Evolutionary conservation across 75 land plant genomes (phyloP).

Genomic region (Larix kaempferi): DNA sequence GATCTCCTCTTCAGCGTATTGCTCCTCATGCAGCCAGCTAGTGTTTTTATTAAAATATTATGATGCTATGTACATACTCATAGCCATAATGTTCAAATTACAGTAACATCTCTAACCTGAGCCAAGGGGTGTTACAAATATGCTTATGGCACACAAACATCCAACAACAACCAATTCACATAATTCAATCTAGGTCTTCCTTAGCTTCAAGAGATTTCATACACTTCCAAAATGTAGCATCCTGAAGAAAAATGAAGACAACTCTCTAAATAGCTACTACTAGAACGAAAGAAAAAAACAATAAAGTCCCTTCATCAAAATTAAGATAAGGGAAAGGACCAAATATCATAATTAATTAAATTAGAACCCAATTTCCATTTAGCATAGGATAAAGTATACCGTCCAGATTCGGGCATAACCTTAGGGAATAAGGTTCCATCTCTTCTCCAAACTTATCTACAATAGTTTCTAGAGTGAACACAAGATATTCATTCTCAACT

Average conservation of each 20-base stretch:
- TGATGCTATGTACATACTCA: too few species aligned
- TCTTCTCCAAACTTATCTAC: constrained; percentile 99
- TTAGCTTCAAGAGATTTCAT: constrained; percentile 85
- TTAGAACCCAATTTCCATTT: not conserved
- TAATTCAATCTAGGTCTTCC: constrained; percentile 93
- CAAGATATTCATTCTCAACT: constrained; percentile 98
- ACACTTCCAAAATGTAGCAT: constrained; percentile 97
- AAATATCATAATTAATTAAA: not conserved
- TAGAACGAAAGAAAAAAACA: not conserved
- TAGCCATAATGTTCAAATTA: too few species aligned
- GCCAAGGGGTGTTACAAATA: too few species aligned
- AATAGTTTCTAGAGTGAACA: constrained; percentile 96
- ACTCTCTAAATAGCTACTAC: not conserved
- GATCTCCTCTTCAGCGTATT: too few species aligned
- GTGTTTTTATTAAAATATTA: too few species aligned
- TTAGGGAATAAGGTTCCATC: constrained; percentile 99
- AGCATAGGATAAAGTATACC: not conserved
- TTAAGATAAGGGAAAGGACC: not conserved
- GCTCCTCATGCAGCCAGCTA: too few species aligned
- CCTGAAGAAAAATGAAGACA: constrained; percentile 33
- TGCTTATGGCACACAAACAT: constrained; percentile 96
- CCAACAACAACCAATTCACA: constrained; percentile 98
- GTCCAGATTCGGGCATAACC: constrained; percentile 96
- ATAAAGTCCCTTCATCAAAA: not conserved
- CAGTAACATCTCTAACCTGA: too few species aligned